These are phyloP conservation scores for Logfia minima DNA, from an alignment of 129 eudicot genomes.

Conservation along the genomic window DNA sequence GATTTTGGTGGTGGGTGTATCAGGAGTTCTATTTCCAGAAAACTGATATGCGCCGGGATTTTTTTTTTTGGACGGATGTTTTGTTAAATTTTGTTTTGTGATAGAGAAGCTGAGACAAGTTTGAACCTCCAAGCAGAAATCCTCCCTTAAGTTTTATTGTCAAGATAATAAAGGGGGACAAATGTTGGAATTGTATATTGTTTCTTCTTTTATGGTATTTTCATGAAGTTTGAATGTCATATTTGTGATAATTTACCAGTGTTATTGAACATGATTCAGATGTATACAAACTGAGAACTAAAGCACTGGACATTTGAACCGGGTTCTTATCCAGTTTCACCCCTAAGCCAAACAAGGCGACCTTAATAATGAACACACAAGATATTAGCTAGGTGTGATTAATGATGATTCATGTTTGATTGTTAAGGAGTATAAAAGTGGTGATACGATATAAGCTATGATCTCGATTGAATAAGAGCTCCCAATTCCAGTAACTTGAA, in stretches of 20 bases:
- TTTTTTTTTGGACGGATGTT: constrained; percentile 12
- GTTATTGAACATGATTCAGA: not conserved
- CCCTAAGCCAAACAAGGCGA: no score
- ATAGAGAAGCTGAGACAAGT: constrained; percentile 35
- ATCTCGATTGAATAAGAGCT: no score
- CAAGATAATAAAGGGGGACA: constrained; percentile 31
- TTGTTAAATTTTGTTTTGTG: constrained; percentile 34
- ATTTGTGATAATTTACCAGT: no score
- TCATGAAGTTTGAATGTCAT: not conserved
- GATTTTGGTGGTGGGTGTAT: constrained; percentile 29
- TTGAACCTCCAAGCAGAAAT: constrained; percentile 6
- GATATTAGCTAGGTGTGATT: no score
- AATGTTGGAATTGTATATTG: constrained; percentile 28
- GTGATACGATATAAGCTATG: no score
- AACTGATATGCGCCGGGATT: constrained; percentile 18
- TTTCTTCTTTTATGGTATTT: constrained; percentile 1
- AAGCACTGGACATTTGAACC: no score
- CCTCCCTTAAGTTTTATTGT: constrained; percentile 21
- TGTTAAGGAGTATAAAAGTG: no score
- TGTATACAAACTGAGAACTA: no score
- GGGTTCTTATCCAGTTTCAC: no score
- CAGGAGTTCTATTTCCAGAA: constrained; percentile 24
- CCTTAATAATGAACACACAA: no score
- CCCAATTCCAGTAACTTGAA: no score
- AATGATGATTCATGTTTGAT: no score